Evolutionary conservation across 306 rosid genomes (phyloP), one percentile per base, ranked within the genome.

Genomic region (Prinsepia uniflora): DNA sequence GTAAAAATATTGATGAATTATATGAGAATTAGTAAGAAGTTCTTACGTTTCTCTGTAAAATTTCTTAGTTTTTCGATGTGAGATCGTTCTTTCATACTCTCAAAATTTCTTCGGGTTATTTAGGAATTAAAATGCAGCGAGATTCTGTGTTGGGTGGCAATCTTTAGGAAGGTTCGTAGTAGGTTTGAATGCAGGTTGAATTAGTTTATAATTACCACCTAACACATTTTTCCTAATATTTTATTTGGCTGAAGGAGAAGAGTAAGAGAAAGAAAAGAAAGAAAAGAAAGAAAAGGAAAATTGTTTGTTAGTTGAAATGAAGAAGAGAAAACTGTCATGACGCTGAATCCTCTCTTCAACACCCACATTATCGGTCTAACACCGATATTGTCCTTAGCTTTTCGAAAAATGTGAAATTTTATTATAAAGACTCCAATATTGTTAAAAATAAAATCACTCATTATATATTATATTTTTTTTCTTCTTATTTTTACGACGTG

Each of bases 301-400:
- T 30, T 3, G 36, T 64, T 78, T 78, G 55, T 14, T 73, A 66
- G 84, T 76, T 79, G 88, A 84, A 83, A 79, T 76, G 70, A 49
- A 22, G 61, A 40, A 55, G 73, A 36, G 67, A 8, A 57, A 48
- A 57, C 2, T 24, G 30, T 24, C 30, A 24, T 0, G 30, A 24
- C 2, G 30, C 30, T 0, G 30, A 24, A 24, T 24, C 0, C 30
- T 24, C 30, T 2, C 30, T 24, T 24, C 30, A 24, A 0, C 30
- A 24, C 30, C 30, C 1, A 24, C 2, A 24, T 24, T 24, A 24
- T 24, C 30, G 30, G 30, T 24, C 30, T 24, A 24, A 24, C 2
- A 24, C 30, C 30, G 30, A 24, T 24, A 2, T 24, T 24, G 30
- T 24, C 30, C 2, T 24, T 24, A 24, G 2, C 2, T 24, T 24